Base-by-base conservation (phyloP, 768 basidiomycete genomes). In the Tricholomella constricta region DNA sequence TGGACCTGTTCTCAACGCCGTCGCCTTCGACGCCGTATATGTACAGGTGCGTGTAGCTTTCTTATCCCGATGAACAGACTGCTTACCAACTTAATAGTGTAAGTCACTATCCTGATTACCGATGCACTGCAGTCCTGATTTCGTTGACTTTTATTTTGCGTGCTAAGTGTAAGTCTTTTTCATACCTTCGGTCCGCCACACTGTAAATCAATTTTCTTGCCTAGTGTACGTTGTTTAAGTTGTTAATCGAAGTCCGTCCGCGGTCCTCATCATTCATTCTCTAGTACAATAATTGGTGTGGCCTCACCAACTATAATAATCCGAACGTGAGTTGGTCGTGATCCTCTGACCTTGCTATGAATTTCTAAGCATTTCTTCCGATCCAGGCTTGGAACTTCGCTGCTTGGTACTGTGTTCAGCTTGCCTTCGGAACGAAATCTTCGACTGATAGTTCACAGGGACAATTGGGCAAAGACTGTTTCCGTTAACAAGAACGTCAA, bases 11-110 rank as follows among this genome's bases (percentile, higher is more conserved):
- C 69, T 87, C 52, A 76, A 84, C 59, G 70, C 74, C n/a, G 85
- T 81, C 19, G 73, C 72, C 0, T 87, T 86, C 55, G 85, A 88
- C 66, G 82, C 82, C 1, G 70, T 88, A 49, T 85, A 85, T 62
- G 84, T 86, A 35, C 85, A 85, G 65, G 82, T 85, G 66, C 74
- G 80, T 73, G 38, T 45, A 62, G 49, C 2, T 45, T 22, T 58
- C 44, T 5, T 29, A 40, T 59, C 59, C 11, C 25, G 35, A n/a
- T 42, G 6, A 17, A 23, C 3, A 17, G 6, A 7, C 36, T 25
- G 22, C 17, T 38, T 23, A 26, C 47, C 22, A 27, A 37, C 4
- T 42, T 17, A 22, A 27, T 27, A 54, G 53, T 61, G 56, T 55
- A 20, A 54, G 53, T 46, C n/a, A 27, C 14, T 7, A 4, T 27